Conservation (phyloP, 1,284 basidiomycete genomes). For the Serendipita sp. region DNA sequence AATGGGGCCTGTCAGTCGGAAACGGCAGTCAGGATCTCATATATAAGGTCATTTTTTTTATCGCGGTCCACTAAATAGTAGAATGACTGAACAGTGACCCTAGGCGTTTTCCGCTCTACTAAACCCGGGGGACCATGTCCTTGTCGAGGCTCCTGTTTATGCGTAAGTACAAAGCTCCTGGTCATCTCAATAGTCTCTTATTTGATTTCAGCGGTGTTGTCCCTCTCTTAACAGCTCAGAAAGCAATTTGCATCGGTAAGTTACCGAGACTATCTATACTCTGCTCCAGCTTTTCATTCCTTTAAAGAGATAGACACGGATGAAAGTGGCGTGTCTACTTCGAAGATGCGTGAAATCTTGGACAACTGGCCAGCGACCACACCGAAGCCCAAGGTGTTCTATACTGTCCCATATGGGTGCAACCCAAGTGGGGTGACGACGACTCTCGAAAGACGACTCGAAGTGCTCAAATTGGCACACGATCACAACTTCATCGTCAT, state of each 20-base stretch:
- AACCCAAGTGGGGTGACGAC: constrained; percentile 78
- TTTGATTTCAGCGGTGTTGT: constrained; percentile 38
- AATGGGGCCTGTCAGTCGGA: constrained; percentile 67
- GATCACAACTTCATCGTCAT: constrained; percentile 73
- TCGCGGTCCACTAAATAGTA: neutral
- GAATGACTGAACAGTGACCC: neutral
- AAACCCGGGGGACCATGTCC: constrained; percentile 68
- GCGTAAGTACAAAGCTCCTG: constrained; percentile 34
- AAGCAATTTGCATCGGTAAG: constrained; percentile 52
- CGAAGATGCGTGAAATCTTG: constrained; percentile 49
- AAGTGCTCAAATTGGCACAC: constrained; percentile 60
- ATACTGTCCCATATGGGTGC: constrained; percentile 71
- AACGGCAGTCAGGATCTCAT: constrained; percentile 80
- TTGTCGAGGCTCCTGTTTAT: constrained; percentile 81
- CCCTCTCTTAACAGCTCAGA: constrained; percentile 42
- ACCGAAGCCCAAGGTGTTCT: constrained; percentile 67
- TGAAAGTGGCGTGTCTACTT: constrained; percentile 54
- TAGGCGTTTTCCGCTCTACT: constrained; percentile 43
- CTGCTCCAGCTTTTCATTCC: neutral
- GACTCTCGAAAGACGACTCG: constrained; percentile 56
- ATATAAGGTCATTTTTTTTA: constrained; percentile 48
- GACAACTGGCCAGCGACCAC: constrained; percentile 63
- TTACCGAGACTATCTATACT: constrained; percentile 5
- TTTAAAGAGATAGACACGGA: constrained; percentile 70
- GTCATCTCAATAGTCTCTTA: neutral